phyloP scores from a whole-genome alignment of 768 basidiomycete species.

The Termitomyces sp. region DNA sequence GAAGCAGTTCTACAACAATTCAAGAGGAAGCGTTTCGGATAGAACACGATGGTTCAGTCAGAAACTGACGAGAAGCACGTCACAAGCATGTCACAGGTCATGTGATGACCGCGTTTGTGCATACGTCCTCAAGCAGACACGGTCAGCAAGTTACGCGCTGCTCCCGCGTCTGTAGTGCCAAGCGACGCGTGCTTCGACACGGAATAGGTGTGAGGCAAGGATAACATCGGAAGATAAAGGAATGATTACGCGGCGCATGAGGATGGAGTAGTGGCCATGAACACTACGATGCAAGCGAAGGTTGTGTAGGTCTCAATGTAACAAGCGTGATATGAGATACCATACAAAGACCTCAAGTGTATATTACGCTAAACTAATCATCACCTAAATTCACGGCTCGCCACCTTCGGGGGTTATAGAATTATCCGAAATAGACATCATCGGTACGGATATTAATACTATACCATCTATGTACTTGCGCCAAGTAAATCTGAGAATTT shows the following conservation, averaged over 20 bases:
- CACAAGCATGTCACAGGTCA: too few species aligned
- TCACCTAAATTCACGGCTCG: neutral
- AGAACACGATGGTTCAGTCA: too few species aligned
- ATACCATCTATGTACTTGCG: neutral
- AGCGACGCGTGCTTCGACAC: neutral
- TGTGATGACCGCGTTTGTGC: too few species aligned
- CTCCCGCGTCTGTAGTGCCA: neutral
- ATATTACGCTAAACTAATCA: neutral
- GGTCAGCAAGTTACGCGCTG: neutral
- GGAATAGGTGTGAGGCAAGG: neutral
- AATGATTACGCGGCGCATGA: neutral
- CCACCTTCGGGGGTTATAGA: neutral
- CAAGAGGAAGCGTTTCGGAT: too few species aligned
- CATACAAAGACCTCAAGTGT: neutral
- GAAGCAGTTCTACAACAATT: too few species aligned
- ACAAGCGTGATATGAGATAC: neutral
- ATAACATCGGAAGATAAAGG: too few species aligned
- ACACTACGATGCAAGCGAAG: neutral
- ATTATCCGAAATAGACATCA: neutral
- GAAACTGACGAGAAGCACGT: too few species aligned
- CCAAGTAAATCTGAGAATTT: slow-evolving; percentile 1
- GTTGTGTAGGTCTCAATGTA: neutral
- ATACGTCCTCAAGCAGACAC: too few species aligned
- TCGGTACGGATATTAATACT: neutral
- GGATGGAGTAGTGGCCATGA: too few species aligned